These are phyloP conservation scores for Tolypocladium cylindrosporum DNA, from an alignment of 2,329 filamentous ascomycete genomes.

Conservation along the genomic window DNA sequence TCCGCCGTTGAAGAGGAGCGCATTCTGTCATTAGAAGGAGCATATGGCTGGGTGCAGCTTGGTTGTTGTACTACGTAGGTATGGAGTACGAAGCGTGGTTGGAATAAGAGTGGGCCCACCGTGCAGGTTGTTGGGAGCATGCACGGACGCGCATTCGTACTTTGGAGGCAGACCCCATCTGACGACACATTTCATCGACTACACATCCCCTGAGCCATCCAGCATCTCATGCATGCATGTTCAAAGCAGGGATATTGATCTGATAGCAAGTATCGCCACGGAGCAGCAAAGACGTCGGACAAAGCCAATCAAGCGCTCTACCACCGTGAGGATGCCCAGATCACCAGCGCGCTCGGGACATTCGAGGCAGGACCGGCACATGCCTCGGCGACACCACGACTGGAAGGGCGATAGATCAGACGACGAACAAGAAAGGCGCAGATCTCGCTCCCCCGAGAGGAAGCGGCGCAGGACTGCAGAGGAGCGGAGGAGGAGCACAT, in stretches of 20 bases:
- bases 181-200: neutral
- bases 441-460: slow-evolving; percentile 7
- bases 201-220: neutral
- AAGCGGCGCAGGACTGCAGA: slow-evolving; percentile 1
- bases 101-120: neutral
- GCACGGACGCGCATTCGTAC: neutral
- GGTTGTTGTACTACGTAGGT: no score
- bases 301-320: neutral
- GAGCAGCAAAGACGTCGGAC: neutral
- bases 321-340: neutral
- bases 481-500: slow-evolving; percentile 2
- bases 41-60: neutral
- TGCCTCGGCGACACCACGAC: neutral
- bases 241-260: neutral
- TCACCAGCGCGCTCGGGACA: neutral
- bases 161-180: neutral
- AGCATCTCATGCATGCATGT: neutral
- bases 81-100: no score
- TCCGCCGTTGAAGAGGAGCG: no score
- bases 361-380: neutral
- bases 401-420: neutral
- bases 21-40: no score
- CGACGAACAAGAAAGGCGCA: neutral
- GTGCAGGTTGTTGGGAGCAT: neutral
- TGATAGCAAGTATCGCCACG: neutral